A percentile compares a stretch with the other conserved stretches of the same genome.
Conservation (phyloP, 495 filamentous ascomycete genomes). For the Terfezia boudieri region DNA sequence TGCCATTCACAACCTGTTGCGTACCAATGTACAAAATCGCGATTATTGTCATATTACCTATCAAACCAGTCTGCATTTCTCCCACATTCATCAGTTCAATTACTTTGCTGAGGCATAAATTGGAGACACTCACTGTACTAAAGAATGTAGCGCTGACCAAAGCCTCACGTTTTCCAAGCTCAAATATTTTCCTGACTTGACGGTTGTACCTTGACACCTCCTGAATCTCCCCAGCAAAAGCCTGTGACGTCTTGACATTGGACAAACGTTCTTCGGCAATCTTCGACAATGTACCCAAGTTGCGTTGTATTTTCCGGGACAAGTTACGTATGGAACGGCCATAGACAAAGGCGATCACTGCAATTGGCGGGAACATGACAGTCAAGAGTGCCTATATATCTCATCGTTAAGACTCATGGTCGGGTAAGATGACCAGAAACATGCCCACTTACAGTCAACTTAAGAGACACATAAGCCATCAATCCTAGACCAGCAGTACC, state of each 20-base stretch:
- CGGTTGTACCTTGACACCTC: constrained; percentile 79
- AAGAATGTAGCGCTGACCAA: constrained; percentile 83
- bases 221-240: constrained; percentile 76
- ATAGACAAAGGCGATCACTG: constrained; percentile 76
- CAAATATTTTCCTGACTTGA: constrained; percentile 79
- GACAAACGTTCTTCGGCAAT: constrained; percentile 90
- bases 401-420: no score
- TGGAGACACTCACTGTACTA: constrained; percentile 31
- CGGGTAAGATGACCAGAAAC: no score
- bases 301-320: constrained; percentile 77
- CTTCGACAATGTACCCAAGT: constrained; percentile 75
- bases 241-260: constrained; percentile 87
- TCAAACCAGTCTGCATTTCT: constrained; percentile 45
- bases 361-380: constrained; percentile 76
- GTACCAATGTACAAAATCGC: constrained; percentile 81
- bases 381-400: constrained; percentile 37
- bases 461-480: constrained; percentile 83
- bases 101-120: not conserved
- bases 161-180: constrained; percentile 63
- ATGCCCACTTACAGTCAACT: constrained; percentile 34
- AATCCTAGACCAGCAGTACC: constrained; percentile 67
- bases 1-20: constrained; percentile 63
- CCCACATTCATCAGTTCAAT: constrained; percentile 2
- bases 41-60: constrained; percentile 88
- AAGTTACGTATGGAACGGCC: constrained; percentile 68